Percentiles rank a stretch among this genome's conserved stretches.
Conservation (phyloP, 2,329 filamentous ascomycete genomes). For the Stylonectria norvegica region DNA sequence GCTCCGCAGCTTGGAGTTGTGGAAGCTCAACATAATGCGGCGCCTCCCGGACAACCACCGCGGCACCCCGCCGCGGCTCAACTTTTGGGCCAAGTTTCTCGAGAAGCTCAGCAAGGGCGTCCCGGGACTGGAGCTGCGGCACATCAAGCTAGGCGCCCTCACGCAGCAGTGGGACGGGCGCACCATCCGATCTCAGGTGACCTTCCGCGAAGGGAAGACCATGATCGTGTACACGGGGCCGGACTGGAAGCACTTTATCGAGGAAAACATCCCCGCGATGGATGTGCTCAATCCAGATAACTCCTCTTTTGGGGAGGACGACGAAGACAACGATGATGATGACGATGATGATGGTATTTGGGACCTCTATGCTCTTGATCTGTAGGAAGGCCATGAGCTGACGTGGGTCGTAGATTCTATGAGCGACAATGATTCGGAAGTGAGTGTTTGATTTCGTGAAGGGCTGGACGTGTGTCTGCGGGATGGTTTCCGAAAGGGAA, state of each 20-base stretch:
- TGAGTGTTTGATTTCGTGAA: too few species aligned
- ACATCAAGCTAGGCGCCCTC: slow-evolving; percentile 32
- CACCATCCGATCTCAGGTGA: slow-evolving; percentile 6
- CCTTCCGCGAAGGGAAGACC: slow-evolving; percentile 5
- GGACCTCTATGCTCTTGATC: slow-evolving; percentile 27
- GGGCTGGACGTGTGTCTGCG: too few species aligned
- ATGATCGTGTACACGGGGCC: slow-evolving; percentile 31
- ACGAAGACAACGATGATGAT: slow-evolving; percentile 12
- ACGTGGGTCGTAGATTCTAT: neutral
- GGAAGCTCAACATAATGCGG: slow-evolving; percentile 37
- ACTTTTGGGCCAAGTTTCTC: slow-evolving; percentile 41
- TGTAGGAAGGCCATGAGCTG: slow-evolving; percentile 7
- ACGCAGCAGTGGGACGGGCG: slow-evolving; percentile 24
- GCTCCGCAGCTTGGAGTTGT: slow-evolving; percentile 43
- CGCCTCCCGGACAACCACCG: slow-evolving; percentile 7
- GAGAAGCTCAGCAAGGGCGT: slow-evolving; percentile 29
- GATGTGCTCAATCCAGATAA: slow-evolving; percentile 5
- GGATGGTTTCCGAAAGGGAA: too few species aligned
- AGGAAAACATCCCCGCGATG: slow-evolving; percentile 25
- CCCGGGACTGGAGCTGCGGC: slow-evolving; percentile 31
- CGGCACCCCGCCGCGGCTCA: slow-evolving; percentile 18
- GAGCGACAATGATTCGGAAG: neutral
- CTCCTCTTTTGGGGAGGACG: slow-evolving; percentile 8
- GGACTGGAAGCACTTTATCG: slow-evolving; percentile 36
- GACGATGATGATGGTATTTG: slow-evolving; percentile 27